Percentiles rank a stretch among this genome's conserved stretches.
phyloP scores from a whole-genome alignment of 2,329 filamentous ascomycete genomes.

The Xylaria digitata region DNA sequence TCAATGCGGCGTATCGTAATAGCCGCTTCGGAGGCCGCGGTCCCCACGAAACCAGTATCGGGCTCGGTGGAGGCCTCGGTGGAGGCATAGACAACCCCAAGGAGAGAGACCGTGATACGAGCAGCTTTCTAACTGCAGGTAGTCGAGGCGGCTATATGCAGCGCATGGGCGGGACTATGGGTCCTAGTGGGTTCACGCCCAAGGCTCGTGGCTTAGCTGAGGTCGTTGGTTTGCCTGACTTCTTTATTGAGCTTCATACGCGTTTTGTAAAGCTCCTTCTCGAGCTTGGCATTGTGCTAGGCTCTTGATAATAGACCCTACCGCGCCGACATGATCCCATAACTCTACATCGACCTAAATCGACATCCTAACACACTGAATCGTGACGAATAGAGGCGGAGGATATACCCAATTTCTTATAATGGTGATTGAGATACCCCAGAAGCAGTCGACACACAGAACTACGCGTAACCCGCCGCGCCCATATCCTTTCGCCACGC shows the following conservation, averaged over 20 bases:
- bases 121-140: conserved; percentile 68
- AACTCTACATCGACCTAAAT: not conserved
- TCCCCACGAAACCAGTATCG: conserved; percentile 47
- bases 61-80: conserved; percentile 47
- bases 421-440: conserved; percentile 17
- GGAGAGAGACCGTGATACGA: conserved; percentile 55
- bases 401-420: conserved; percentile 29
- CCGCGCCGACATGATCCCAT: not conserved
- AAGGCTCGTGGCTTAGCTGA: conserved; percentile 72
- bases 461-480: not conserved
- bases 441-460: conserved; percentile 1
- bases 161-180: conserved; percentile 66
- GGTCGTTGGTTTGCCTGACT: conserved; percentile 73
- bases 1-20: conserved; percentile 58
- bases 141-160: conserved; percentile 65
- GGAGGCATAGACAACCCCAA: conserved; percentile 46
- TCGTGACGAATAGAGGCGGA: conserved; percentile 16
- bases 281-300: conserved; percentile 67
- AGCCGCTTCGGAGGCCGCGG: conserved; percentile 54
- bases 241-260: conserved; percentile 74
- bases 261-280: conserved; percentile 72
- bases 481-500: conserved; percentile 5
- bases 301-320: conserved; percentile 53
- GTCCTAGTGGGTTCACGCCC: conserved; percentile 65
- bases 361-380: not conserved